phyloP scores from a whole-genome alignment of 208 protist genomes.

The Naegleria gruberi region DNA sequence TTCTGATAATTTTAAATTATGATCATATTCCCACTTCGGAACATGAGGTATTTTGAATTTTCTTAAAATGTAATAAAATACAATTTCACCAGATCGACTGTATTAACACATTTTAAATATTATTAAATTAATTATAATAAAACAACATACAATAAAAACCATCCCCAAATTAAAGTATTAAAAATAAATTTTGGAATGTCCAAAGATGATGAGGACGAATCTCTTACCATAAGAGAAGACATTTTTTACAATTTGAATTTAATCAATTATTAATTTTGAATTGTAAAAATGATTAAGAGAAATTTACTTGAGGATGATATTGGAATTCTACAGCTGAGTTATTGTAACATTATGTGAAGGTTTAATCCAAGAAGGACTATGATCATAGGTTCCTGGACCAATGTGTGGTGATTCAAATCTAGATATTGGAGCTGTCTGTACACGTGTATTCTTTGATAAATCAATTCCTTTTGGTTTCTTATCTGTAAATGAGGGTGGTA shows the following conservation, averaged over 20 bases:
- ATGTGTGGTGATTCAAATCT: not conserved
- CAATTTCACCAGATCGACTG: not conserved
- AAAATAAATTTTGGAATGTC: conserved; percentile 1
- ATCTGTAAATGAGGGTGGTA: not conserved
- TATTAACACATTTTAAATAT: too few relatives aligned
- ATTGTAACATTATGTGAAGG: not conserved
- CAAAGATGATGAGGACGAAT: not conserved
- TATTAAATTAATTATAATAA: not conserved
- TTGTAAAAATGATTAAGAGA: too few relatives aligned
- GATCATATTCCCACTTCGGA: not conserved
- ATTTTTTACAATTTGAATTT: not conserved
- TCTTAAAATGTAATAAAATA: not conserved
- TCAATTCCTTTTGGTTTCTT: not conserved
- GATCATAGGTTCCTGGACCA: not conserved
- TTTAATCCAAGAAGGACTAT: not conserved
- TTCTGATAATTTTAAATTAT: not conserved
- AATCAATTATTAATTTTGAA: too few relatives aligned
- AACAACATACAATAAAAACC: not conserved
- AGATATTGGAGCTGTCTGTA: not conserved
- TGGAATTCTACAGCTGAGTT: not conserved
- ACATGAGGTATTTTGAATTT: conserved; percentile 1
- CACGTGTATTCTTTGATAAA: not conserved
- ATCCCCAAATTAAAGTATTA: not conserved
- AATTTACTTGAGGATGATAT: too few relatives aligned
- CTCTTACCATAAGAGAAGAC: not conserved